Base-by-base conservation (phyloP, 768 basidiomycete genomes). In the Fomitopsis serialis region DNA sequence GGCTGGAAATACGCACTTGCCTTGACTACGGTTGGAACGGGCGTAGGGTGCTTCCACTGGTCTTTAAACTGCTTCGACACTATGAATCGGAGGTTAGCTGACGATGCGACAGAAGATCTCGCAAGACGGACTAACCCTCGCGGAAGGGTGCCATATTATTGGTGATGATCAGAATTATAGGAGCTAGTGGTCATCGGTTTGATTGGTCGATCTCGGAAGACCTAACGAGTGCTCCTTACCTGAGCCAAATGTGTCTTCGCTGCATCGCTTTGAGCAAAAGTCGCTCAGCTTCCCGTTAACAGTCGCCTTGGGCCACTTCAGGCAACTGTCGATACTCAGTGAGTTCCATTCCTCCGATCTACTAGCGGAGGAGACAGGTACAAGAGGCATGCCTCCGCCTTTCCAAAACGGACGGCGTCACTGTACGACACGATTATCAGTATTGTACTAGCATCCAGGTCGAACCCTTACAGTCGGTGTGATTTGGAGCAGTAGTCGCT, bases 201-300 rank as follows among this genome's bases (percentile, higher is more conserved):
- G n/a, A 17, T 22, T 3, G 13, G 15, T 2, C 17, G 17, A 25
- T 21, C 32, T 3, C n/a, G 24, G 13, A 24, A 8, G 12, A 5
- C 15, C 7, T 17, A 5, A 5, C 5, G 37, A 19, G 5, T 10
- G 8, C 54, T n/a, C 35, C n/a, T n/a, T n/a, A 32, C 64, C 59
- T 34, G 50, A 51, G 25, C 27, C 36, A 13, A 60, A 36, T 1
- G 55, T 55, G 24, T 48, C 34, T 3, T 46, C 36, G n/a, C 55
- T 47, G 42, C 64, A 65, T 8, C n/a, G 49, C 35, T 42, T 56
- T 5, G 64, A 65, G 40, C 64, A 65, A 32, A 65, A 65, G 35
- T 65, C 63, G 42, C 56, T 61, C 34, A 43, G 29, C 19, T 54
- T 52, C 15, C 55, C 56, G 21, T 60, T 56, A 12, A 64, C 36